Percentiles rank a stretch among this genome's conserved stretches.
phyloP scores from a whole-genome alignment of 2,329 filamentous ascomycete genomes.

The Penicillium oxalicum region DNA sequence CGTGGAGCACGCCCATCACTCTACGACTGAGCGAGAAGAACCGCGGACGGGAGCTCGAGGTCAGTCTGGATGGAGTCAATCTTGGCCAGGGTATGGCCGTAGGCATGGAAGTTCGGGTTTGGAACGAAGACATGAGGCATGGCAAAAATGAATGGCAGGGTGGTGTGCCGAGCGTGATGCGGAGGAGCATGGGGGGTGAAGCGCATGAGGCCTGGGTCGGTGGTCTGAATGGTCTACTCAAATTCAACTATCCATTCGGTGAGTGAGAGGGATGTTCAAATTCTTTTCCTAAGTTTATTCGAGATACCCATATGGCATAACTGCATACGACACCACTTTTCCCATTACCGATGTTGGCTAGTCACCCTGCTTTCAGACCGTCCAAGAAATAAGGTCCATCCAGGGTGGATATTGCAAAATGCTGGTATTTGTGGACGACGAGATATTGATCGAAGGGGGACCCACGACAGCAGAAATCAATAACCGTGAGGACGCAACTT shows the following conservation, averaged over 20 bases:
- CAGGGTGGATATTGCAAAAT: too few species aligned
- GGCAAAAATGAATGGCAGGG: constrained; percentile 56
- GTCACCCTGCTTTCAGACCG: too few species aligned
- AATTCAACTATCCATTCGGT: constrained; percentile 97
- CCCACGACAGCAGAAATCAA: too few species aligned
- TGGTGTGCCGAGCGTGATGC: constrained; percentile 86
- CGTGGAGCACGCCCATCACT: constrained; percentile 76
- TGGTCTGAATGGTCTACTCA: constrained; percentile 83
- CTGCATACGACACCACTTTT: too few species aligned
- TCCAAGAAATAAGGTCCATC: too few species aligned
- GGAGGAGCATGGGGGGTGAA: constrained; percentile 49
- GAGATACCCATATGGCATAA: neutral
- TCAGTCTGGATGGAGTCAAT: constrained; percentile 71
- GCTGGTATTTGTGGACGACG: too few species aligned
- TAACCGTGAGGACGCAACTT: too few species aligned
- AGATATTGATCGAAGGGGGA: too few species aligned
- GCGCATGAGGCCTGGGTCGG: constrained; percentile 93
- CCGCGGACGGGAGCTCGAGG: constrained; percentile 66
- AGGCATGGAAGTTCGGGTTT: constrained; percentile 83
- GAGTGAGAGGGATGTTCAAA: constrained; percentile 40
- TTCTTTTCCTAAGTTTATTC: neutral
- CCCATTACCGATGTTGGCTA: too few species aligned
- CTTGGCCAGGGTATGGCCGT: constrained; percentile 59
- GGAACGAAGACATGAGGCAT: constrained; percentile 69
- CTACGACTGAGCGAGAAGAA: constrained; percentile 77